Base-by-base conservation (phyloP, 805 yeast genomes). In the Candida khao-thaluensis region DNA sequence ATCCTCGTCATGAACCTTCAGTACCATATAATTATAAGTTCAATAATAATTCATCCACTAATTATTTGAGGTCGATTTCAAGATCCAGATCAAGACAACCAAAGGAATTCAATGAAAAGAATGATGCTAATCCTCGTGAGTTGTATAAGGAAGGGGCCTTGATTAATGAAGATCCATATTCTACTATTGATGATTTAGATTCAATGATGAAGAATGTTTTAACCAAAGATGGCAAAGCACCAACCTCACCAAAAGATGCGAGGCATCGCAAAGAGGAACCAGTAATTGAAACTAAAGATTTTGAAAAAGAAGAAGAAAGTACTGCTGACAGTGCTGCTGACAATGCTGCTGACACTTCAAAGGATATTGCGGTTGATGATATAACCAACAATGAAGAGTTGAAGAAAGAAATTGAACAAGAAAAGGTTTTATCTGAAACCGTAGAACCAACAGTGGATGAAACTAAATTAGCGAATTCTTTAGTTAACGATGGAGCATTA, bases 21-120 rank as follows among this genome's bases (percentile, higher is more conserved):
- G 65, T 76, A 41, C 82, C 81, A 51, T 64, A 82, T 46, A 72
- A 87, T 48, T 76, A 82, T 1, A 76, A 77, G 26, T 78, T 83
- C 1, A 66, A 83, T 53, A 40, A 46, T 10, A 21, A 35, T 11
- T 52, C 71, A 1, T 73, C 80, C 0, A 58, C 74, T 28, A 66
- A 76, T 43, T 83, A 81, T 53, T 64, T 83, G 47, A 72, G 89
- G 49, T 76, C 84, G 1, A 77, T 80, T 31, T 80, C 85, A 1
- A 67, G 85, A 56, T 79, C 85, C 1, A 66, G 85, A 51, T 76
- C 84, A 6, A 69, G 84, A 57, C 67, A 65, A 20, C 56, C 58
- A 18, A 51, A 14, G 4, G 45, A 44, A 17, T 29, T 40, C 16
- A 51, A 53, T 37, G 63, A 59, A 33, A 60, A 59, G 38, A 60